Evolutionary conservation across 2,329 filamentous ascomycete species (phyloP).

Genomic region (Aureobasidium sp.): DNA sequence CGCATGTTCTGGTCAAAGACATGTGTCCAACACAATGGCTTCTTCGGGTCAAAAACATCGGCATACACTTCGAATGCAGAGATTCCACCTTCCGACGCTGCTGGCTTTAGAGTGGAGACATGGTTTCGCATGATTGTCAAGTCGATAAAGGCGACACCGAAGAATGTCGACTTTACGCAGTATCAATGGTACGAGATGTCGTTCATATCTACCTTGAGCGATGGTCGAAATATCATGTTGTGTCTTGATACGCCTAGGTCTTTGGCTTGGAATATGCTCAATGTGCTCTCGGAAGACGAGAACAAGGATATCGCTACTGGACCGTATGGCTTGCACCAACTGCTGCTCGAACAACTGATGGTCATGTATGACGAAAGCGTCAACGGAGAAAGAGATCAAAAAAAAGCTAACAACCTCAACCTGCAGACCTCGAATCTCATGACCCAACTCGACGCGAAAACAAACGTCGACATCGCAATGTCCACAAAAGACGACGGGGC

Average conservation of each 20-base stretch:
- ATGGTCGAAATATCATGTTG: neutral
- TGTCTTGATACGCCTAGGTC: neutral
- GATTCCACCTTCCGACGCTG: neutral
- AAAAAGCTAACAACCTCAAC: neutral
- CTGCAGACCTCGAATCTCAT: conserved; percentile 34
- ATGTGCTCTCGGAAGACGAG: neutral
- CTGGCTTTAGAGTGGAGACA: neutral
- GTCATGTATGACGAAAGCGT: neutral
- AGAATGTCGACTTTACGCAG: neutral
- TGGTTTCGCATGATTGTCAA: conserved; percentile 10
- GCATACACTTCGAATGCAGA: neutral
- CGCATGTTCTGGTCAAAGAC: conserved; percentile 1
- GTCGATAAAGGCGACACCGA: neutral
- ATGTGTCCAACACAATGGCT: conserved; percentile 6
- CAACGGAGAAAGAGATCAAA: neutral
- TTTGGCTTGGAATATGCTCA: neutral
- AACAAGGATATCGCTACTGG: neutral
- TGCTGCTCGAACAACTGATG: conserved; percentile 1
- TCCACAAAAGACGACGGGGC: conserved; percentile 29
- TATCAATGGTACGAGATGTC: conserved; percentile 5
- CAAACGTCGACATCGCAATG: neutral
- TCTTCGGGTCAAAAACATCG: conserved; percentile 1
- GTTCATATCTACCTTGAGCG: neutral
- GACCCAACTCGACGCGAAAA: conserved; percentile 30
- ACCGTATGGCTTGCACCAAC: neutral